Conservation (phyloP, 345 rosid genomes). For the Salix purpurea region DNA sequence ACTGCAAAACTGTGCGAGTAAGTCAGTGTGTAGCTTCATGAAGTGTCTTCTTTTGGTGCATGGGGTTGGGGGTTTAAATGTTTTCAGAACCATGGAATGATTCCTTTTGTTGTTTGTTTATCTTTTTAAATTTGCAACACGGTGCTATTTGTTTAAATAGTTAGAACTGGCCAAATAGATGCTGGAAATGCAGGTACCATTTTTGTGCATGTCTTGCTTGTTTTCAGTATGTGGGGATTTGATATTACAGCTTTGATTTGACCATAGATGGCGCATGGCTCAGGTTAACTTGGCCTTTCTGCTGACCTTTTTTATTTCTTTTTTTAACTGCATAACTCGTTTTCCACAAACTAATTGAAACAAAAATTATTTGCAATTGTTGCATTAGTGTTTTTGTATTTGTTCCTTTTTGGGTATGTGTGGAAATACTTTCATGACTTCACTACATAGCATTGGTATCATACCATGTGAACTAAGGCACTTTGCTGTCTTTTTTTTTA, state of each 20-base stretch:
- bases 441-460: neutral
- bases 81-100: neutral
- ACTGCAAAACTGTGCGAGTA: slow-evolving; percentile 98
- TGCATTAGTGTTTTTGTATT: neutral
- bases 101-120: neutral
- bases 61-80: slow-evolving; percentile 17
- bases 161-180: neutral
- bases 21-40: slow-evolving; percentile 28
- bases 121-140: neutral
- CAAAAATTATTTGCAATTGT: neutral
- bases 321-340: neutral
- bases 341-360: neutral
- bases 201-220: neutral
- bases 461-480: neutral
- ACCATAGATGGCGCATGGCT: neutral
- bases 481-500: neutral
- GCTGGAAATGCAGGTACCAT: neutral
- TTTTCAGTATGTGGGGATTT: neutral
- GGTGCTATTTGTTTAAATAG: neutral
- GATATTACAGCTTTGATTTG: neutral
- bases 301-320: neutral
- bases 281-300: neutral
- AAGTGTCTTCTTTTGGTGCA: neutral
- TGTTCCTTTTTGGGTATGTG: neutral
- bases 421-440: neutral